Base-by-base conservation (phyloP, 1,139 yeast species). In the Yamadazyma sp. region DNA sequence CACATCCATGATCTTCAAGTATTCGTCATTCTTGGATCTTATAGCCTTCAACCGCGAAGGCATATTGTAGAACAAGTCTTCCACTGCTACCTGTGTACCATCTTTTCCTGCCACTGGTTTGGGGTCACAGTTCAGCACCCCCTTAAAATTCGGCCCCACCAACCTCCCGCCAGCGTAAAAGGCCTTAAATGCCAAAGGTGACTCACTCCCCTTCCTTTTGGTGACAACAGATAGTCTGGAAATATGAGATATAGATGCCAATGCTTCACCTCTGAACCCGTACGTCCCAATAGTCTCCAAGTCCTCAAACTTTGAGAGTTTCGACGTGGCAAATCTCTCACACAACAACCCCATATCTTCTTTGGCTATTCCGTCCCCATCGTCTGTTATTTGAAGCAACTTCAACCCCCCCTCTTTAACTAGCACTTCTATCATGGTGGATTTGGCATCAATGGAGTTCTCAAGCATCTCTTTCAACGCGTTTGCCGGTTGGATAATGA, bases 401-500 rank as follows among this genome's bases (percentile, higher is more conserved):
- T 75, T 75, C 31, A 75, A 51, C 0, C 83, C 83, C 3, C 83
- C 81, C 40, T 77, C 81, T 49, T 73, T 70, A 18, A 76, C 76
- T 5, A 71, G 51, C 15, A 78, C 63, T 20, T 77, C 83, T 12
- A 78, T 65, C 49, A 66, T 60, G 5, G 79, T 60, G 8, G 81
- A 54, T 2, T 59, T 51, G 1, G 81, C 82, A 49, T 77, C 82
- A 16, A 77, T 74, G 5, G 79, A 64, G 53, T 78, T 78, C 49
- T 78, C 83, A 33, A 78, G 55, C 55, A 78, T 55, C 51, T 78
- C 83, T 50, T 78, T 78, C 24, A 78, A 58, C 0, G 83, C 81
- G 51, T 92, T 92, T 2, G 94, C 87, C 0, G 98, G 98, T 6
- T 91, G 94, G 26, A 91, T 77, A 43, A 94, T 87, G 63, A 94